A percentile compares a stretch with the other conserved stretches of the same genome.
phyloP scores from a whole-genome alignment of 148 eudicot genomes.

The Fallopia convolvulus region DNA sequence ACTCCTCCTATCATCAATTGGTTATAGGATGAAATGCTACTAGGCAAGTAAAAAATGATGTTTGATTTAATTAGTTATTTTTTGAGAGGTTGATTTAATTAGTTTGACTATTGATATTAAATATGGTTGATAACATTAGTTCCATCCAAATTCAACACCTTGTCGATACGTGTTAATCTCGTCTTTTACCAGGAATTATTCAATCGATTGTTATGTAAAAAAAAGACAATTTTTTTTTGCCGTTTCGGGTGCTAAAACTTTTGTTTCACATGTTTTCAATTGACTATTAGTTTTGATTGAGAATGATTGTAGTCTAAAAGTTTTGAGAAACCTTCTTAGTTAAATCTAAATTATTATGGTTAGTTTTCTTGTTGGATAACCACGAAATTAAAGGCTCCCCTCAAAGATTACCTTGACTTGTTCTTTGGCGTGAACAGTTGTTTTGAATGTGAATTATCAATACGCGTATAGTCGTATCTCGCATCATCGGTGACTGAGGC shows the following conservation, averaged over 20 bases:
- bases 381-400: background rate
- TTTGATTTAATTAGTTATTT: too few species aligned
- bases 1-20: too few species aligned
- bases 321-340: background rate
- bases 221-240: too few species aligned
- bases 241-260: background rate
- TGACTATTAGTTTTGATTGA: background rate
- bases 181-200: background rate
- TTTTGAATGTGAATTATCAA: too few species aligned
- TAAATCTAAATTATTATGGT: background rate
- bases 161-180: background rate
- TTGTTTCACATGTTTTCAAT: background rate
- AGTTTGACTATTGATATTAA: too few species aligned
- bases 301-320: background rate
- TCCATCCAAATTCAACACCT: background rate
- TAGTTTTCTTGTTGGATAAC: background rate
- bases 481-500: too few species aligned
- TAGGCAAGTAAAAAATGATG: too few species aligned
- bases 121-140: background rate
- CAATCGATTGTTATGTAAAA: too few species aligned
- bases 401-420: background rate
- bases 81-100: too few species aligned
- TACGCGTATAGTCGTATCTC: too few species aligned
- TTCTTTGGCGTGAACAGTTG: too few species aligned
- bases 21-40: too few species aligned